Evolutionary conservation across 495 filamentous ascomycete genomes (phyloP), one percentile per base, ranked within the genome.

Genomic region (Echria macrotheca): DNA sequence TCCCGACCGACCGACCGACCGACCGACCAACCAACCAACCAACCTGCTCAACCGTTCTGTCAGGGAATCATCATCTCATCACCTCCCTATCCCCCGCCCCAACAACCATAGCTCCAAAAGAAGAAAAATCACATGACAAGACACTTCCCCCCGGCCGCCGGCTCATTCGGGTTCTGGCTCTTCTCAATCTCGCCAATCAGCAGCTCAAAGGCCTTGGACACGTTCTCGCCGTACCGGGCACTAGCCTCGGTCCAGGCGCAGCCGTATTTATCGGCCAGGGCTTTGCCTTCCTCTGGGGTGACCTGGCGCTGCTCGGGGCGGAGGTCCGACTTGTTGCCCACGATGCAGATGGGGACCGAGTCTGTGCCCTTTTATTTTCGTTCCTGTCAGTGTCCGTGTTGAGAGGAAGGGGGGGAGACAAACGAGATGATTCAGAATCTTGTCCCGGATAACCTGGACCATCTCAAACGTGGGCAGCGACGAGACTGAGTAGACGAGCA

Each of bases 111-210:
- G n/a, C n/a, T n/a, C n/a, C n/a, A n/a, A n/a, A n/a, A n/a, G n/a
- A n/a, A n/a, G n/a, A n/a, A n/a, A n/a, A n/a, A 38, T 73, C 60
- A 98, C 93, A 98, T 97, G 49, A 96, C 59, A 46, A 61, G 52
- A 61, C 93, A 98, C 67, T 89, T 95, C 44, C 79, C 83, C 10
- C 81, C 84, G 25, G 82, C 84, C 8, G 87, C 65, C 0, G 88
- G 84, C 71, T 94, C 86, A 44, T 78, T 81, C 2, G 94, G 93
- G 65, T 95, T 95, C 68, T 96, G 87, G 4, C 81, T 80, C 68
- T 95, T 96, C 71, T 99, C 94, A 49, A 99, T 85, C 72, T 97
- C 85, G 33, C 79, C 86, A 58, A 99, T 91, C 73, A 97, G 86
- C 43, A 94, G 75, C 66, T 97, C 91, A 62, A 99, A 99, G 7